Evolutionary conservation across 306 rosid species (phyloP), one percentile per base, ranked within the genome.

Genomic region (Vigna trinervia): DNA sequence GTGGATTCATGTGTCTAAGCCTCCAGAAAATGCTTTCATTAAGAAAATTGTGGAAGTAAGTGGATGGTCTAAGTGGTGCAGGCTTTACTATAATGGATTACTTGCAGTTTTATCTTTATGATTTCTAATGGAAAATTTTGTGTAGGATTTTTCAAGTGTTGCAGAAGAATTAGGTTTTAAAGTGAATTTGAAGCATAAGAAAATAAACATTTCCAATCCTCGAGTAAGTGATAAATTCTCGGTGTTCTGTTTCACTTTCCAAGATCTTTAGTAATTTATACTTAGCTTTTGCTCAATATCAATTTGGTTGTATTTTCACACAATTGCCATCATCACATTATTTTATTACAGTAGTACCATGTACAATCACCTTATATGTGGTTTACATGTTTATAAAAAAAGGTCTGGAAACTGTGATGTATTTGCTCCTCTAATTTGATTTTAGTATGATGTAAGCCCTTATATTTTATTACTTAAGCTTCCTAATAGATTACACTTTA

Each of bases 1-100:
- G 65, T 95, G 93, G 97, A 78, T 95, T 82, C 99, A 95, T 80
- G 99, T 95, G 62, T 95, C 99, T 73, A 95, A 95, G 88, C 98
- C 99, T 76, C 93, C 99, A 46, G 98, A 95, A 82, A 95, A 92
- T 88, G 90, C 90, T 67, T 92, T 87, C 79, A 87, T 92, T 78
- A 95, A 95, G 84, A 90, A 96, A 84, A 96, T 96, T 75, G 69
- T 81, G 73, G 97, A 96, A 72, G 99, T 96, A 88, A 87, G 96
- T 71, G 60, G 43, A 67, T 77, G 76, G 64, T 69, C 75, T 12
- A 19, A 12, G 12, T 59, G 80, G 28, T 6, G 6, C 38, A 26
- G 30, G 26, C 64, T 51, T 76, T 47, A 56, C 36, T 19, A 60
- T 45, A 56, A 63, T 62, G 56, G 43, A 36, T 78, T 36, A 76